Conservation (phyloP, 2,329 filamentous ascomycete genomes). For the Pseudogymnoascus sp. region DNA sequence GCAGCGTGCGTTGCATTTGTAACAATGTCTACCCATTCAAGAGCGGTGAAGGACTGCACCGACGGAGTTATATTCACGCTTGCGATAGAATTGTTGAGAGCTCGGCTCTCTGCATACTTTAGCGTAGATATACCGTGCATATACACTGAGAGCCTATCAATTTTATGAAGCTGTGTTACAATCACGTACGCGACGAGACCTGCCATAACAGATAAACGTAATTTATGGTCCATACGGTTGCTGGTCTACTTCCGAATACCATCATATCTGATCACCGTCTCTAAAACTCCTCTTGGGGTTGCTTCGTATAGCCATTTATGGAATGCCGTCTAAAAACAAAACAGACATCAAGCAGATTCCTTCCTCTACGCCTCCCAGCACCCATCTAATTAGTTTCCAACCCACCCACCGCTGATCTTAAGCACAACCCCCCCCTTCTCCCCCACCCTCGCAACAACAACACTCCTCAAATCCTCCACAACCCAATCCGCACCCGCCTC, state of each 20-base stretch:
- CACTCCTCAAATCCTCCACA: conserved; percentile 55
- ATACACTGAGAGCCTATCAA: not conserved
- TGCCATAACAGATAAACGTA: not conserved
- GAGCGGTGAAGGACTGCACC: too few relatives aligned
- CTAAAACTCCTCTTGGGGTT: not conserved
- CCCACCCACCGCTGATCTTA: conserved; percentile 23
- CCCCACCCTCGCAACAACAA: conserved; percentile 41
- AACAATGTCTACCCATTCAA: too few relatives aligned
- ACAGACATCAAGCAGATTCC: not conserved
- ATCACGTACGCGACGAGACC: not conserved
- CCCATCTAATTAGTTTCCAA: not conserved
- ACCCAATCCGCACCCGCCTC: conserved; percentile 63
- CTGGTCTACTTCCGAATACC: not conserved
- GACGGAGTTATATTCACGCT: too few relatives aligned
- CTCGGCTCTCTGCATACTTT: too few relatives aligned
- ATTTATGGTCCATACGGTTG: not conserved
- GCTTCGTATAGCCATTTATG: not conserved
- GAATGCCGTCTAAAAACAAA: not conserved
- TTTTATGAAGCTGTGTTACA: not conserved
- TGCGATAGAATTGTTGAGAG: too few relatives aligned
- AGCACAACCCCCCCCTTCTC: conserved; percentile 24
- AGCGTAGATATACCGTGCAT: too few relatives aligned
- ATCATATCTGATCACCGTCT: not conserved
- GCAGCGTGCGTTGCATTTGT: too few relatives aligned
- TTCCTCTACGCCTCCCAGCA: not conserved